Evolutionary conservation across 768 basidiomycete genomes (phyloP), one percentile per base, ranked within the genome.

Genomic region (Hemileccinum rubropunctum): DNA sequence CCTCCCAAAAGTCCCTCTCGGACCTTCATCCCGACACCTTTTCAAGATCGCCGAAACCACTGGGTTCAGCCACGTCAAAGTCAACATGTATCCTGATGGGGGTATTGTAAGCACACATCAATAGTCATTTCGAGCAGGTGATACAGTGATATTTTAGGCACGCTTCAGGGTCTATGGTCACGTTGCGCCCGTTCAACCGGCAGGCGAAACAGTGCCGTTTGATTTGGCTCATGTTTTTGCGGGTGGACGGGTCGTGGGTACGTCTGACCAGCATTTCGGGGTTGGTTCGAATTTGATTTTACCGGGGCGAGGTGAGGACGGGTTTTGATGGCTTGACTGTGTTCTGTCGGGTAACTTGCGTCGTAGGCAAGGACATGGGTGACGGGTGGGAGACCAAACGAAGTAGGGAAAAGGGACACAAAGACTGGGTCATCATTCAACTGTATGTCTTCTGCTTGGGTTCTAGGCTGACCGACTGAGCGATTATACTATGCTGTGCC

Each of bases 361-460:
- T 33, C 23, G 26, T 44, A 80, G 79, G 91, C 23, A 85, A 84
- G 63, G 87, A 95, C 60, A 99, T 99, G 93, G 84, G 94, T 5
- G 95, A 97, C 63, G 97, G 97, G 4, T 99, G 97, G 97, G 97
- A 99, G 71, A 98, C 95, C 3, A 92, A 88, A 65, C 78, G 97
- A 53, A 95, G 88, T 61, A 77, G 91, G 46, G 75, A 72, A 37
- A 78, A 78, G 47, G 91, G 79, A 34, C 93, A 94, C 69, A 89
- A 83, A 41, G 95, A 98, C 60, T 98, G 92, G 90, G 90, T 81
- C 5, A 79, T 98, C 51, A 83, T 95, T 48, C 88, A 86, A 71
- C 73, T 99, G 91, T 93, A 62, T 0, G n/a, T 38, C 73, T 13
- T 47, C 27, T 45, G 48, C 27, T 45, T 4, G 26, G 45, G 50